A percentile compares a stretch with the other conserved stretches of the same genome.
Evolutionary conservation across 192 early-diverging fungal species (phyloP).

Genomic region (Pilaira anomala): DNA sequence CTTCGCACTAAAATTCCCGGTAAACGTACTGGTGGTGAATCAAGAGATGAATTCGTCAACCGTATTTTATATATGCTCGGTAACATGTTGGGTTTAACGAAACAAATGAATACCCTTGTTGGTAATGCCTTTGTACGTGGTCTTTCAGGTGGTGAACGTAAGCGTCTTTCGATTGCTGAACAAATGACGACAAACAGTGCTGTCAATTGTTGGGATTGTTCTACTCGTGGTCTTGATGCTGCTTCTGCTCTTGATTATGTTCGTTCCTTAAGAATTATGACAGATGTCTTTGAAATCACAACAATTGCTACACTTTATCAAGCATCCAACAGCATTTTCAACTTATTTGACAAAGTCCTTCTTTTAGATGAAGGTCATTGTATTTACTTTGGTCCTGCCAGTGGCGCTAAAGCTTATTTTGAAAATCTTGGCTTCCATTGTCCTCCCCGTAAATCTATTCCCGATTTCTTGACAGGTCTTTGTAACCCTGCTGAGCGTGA

Average conservation of each 20-base stretch:
- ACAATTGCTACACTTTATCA: conserved; percentile 59
- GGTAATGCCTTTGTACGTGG: conserved; percentile 76
- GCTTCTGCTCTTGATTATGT: conserved; percentile 80
- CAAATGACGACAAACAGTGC: conserved; percentile 62
- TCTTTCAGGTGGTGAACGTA: conserved; percentile 73
- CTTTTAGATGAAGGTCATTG: conserved; percentile 64
- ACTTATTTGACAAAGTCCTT: conserved; percentile 67
- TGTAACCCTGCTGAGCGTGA: conserved; percentile 59
- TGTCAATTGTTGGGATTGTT: conserved; percentile 59
- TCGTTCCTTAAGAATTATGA: conserved; percentile 67
- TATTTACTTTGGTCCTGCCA: conserved; percentile 66
- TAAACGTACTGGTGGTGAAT: conserved; percentile 43
- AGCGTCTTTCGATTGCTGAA: conserved; percentile 75
- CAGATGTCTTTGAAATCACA: conserved; percentile 64
- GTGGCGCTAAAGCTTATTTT: conserved; percentile 60
- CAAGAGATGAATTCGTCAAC: conserved; percentile 46
- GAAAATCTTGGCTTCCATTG: conserved; percentile 58
- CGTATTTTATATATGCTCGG: conserved; percentile 46
- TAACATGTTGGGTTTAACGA: conserved; percentile 50
- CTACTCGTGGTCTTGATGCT: conserved; percentile 74
- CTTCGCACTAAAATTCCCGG: conserved; percentile 70
- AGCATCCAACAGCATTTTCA: conserved; percentile 74
- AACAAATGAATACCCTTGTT: conserved; percentile 67
- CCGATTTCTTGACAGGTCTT: conserved; percentile 72
- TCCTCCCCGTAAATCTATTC: conserved; percentile 62